These are phyloP conservation scores for Hypomontagnella monticulosa DNA, from an alignment of 495 filamentous ascomycete species.

Conservation along the genomic window DNA sequence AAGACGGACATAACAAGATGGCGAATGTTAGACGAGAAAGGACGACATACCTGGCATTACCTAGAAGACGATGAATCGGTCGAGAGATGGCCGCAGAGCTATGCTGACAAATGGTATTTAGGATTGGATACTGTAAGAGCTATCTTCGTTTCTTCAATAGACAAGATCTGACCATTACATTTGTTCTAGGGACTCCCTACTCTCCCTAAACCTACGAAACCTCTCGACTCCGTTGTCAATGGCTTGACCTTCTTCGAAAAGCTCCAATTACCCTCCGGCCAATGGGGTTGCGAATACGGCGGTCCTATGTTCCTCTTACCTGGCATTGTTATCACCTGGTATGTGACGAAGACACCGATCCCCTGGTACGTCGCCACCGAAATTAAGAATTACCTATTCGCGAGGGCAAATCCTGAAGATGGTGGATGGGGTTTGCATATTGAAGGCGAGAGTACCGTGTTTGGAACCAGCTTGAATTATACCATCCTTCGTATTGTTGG, in stretches of 20 bases:
- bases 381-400: conserved; percentile 93
- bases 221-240: conserved; percentile 81
- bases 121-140: conserved; percentile 65
- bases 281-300: conserved; percentile 98
- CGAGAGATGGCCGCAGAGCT: conserved; percentile 83
- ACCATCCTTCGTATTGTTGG: conserved; percentile 85
- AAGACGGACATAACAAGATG: conserved; percentile 82
- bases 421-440: conserved; percentile 98
- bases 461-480: conserved; percentile 92
- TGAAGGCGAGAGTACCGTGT: conserved; percentile 91
- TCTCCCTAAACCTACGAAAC: conserved; percentile 73
- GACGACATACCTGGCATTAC: conserved; percentile 94
- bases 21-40: conserved; percentile 83
- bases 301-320: conserved; percentile 88
- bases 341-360: conserved; percentile 89
- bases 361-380: conserved; percentile 83
- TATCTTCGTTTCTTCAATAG: conserved; percentile 61
- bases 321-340: conserved; percentile 85
- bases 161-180: conserved; percentile 4
- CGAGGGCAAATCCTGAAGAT: conserved; percentile 84
- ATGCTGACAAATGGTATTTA: conserved; percentile 84
- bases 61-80: conserved; percentile 78
- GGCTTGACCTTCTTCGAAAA: conserved; percentile 89
- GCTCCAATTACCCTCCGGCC: conserved; percentile 85
- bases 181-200: conserved; percentile 71